These are phyloP conservation scores for Purshia tridentata DNA, from an alignment of 306 rosid species.

Conservation along the genomic window DNA sequence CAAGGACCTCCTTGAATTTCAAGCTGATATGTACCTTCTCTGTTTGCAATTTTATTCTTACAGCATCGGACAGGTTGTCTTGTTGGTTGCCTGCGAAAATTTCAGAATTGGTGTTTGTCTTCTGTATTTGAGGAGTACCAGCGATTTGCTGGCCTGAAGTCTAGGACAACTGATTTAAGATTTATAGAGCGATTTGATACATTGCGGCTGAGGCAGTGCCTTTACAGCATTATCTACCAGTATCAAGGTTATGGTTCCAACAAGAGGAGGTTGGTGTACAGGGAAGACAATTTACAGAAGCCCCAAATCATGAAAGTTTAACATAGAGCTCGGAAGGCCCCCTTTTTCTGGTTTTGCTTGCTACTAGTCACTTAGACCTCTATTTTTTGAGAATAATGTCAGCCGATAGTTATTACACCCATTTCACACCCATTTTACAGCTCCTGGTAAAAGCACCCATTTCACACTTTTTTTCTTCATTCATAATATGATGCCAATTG, in stretches of 20 bases:
- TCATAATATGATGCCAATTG: background rate
- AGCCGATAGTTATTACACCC: conserved; percentile 11
- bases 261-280: conserved; percentile 70
- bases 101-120: conserved; percentile 91
- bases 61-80: conserved; percentile 95
- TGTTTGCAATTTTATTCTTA: background rate
- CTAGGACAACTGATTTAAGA: conserved; percentile 61
- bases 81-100: conserved; percentile 86
- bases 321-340: conserved; percentile 16
- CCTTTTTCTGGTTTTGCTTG: background rate
- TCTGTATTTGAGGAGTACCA: conserved; percentile 86
- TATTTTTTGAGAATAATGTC: conserved; percentile 10
- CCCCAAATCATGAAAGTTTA: conserved; percentile 57
- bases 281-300: conserved; percentile 71
- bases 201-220: conserved; percentile 68
- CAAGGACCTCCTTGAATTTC: background rate
- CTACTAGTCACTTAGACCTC: background rate
- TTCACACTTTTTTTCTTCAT: background rate
- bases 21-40: background rate
- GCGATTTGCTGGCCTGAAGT: conserved; percentile 70
- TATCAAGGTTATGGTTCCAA: conserved; percentile 84
- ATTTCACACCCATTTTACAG: too few species aligned
- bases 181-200: conserved; percentile 70
- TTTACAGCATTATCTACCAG: conserved; percentile 85
- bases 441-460: conserved; percentile 12